phyloP scores from a whole-genome alignment of 805 yeast genomes.

The Candida nemodendra region DNA sequence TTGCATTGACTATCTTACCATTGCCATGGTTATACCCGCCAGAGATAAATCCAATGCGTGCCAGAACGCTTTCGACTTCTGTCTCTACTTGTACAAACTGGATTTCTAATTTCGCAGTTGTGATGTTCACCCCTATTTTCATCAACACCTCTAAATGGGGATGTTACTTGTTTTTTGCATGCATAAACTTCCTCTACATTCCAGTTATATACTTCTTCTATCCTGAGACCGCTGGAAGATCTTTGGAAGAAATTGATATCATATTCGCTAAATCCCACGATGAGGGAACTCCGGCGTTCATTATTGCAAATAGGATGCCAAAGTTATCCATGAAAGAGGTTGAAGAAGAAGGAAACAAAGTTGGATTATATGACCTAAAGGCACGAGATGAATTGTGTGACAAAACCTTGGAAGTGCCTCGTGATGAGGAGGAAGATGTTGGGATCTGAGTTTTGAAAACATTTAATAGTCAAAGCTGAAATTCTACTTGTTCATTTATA shows the following conservation, averaged over 20 bases:
- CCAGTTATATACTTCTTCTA: constrained; percentile 66
- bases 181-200: constrained; percentile 56
- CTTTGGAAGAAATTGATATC: constrained; percentile 73
- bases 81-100: constrained; percentile 66
- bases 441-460: no score
- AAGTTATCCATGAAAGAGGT: constrained; percentile 54
- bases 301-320: constrained; percentile 64
- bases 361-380: constrained; percentile 47
- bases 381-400: no score
- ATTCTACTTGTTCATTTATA: no score
- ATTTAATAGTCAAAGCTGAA: no score
- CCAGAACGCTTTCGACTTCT: constrained; percentile 68
- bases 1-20: constrained; percentile 46
- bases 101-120: constrained; percentile 66
- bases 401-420: no score
- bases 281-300: constrained; percentile 58
- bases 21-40: constrained; percentile 64
- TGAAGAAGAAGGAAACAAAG: constrained; percentile 56
- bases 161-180: constrained; percentile 67
- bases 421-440: no score
- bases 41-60: constrained; percentile 63
- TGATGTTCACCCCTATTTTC: constrained; percentile 64
- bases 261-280: constrained; percentile 58
- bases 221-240: constrained; percentile 77
- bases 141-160: constrained; percentile 56